These are phyloP conservation scores for Areca catechu DNA, from an alignment of 176 grass and related monocot species.

Conservation along the genomic window DNA sequence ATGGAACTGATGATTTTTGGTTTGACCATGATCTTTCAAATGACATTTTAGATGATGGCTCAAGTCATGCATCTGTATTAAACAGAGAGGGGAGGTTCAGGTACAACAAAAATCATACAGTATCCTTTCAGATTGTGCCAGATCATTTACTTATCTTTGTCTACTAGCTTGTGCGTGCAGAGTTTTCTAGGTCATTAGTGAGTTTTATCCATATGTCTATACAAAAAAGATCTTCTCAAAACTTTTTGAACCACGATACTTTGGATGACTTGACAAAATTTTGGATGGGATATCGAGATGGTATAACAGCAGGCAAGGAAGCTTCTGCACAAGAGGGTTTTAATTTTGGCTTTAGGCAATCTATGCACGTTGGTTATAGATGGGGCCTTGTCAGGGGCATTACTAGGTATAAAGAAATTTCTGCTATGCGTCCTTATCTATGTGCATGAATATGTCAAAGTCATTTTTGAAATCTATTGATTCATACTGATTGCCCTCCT, in stretches of 20 bases:
- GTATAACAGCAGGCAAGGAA: slow-evolving; percentile 61
- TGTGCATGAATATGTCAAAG: too few species aligned
- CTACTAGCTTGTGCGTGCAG: neutral
- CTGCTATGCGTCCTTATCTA: too few species aligned
- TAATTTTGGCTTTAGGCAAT: slow-evolving; percentile 75
- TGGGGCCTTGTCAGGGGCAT: slow-evolving; percentile 76
- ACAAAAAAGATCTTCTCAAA: too few species aligned
- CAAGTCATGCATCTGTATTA: slow-evolving; percentile 18
- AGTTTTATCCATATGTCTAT: too few species aligned
- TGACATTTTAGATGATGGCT: slow-evolving; percentile 34
- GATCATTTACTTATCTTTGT: neutral
- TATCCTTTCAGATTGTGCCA: slow-evolving; percentile 16
- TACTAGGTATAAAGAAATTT: slow-evolving; percentile 32
- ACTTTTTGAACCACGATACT: too few species aligned
- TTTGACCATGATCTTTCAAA: slow-evolving; percentile 26
- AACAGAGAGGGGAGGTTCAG: slow-evolving; percentile 55
- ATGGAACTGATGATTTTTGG: slow-evolving; percentile 10
- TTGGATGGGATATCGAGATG: slow-evolving; percentile 90
- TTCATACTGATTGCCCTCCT: neutral
- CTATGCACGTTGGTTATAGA: slow-evolving; percentile 48
- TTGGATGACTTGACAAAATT: slow-evolving; percentile 5
- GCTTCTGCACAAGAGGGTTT: slow-evolving; percentile 79
- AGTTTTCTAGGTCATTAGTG: neutral
- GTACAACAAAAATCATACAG: slow-evolving; percentile 51
- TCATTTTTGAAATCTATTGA: too few species aligned